These are phyloP conservation scores for Luffa acutangula DNA, from an alignment of 306 rosid species.

Conservation along the genomic window DNA sequence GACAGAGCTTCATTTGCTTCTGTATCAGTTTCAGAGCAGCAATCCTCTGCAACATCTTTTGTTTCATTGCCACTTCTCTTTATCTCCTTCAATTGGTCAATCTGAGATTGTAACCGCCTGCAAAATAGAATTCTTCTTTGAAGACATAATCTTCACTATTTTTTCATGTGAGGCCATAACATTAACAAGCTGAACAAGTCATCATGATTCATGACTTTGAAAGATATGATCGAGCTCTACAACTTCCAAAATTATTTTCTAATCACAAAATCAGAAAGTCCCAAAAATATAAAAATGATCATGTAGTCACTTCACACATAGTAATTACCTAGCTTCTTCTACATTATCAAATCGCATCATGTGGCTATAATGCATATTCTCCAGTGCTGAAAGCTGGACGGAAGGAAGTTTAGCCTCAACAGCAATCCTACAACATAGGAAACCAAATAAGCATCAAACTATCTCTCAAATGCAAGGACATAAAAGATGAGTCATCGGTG, in stretches of 20 bases:
- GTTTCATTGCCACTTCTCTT: conserved; percentile 26
- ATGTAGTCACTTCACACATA: background rate
- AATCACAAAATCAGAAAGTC: background rate
- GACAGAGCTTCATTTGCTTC: conserved; percentile 41
- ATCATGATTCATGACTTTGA: background rate
- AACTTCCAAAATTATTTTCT: conserved; percentile 6
- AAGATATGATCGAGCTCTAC: background rate
- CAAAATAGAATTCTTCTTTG: conserved; percentile 13
- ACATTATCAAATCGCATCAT: conserved; percentile 75
- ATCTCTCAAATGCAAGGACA: conserved; percentile 22
- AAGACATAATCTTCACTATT: background rate
- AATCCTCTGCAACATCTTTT: conserved; percentile 28
- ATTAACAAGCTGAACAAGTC: background rate
- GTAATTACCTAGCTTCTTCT: conserved; percentile 67
- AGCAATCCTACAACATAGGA: conserved; percentile 53
- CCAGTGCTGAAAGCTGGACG: conserved; percentile 69
- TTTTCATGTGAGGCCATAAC: background rate
- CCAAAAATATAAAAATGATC: background rate
- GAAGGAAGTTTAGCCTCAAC: conserved; percentile 52
- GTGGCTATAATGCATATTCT: conserved; percentile 87
- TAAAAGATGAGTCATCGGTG: background rate
- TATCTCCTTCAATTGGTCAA: conserved; percentile 45
- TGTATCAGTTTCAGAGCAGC: conserved; percentile 77
- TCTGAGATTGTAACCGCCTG: conserved; percentile 65
- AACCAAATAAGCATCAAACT: conserved; percentile 13